Evolutionary conservation across 2,329 filamentous ascomycete species (phyloP), one percentile per base, ranked within the genome.

Genomic region (Calonectria hongkongensis): DNA sequence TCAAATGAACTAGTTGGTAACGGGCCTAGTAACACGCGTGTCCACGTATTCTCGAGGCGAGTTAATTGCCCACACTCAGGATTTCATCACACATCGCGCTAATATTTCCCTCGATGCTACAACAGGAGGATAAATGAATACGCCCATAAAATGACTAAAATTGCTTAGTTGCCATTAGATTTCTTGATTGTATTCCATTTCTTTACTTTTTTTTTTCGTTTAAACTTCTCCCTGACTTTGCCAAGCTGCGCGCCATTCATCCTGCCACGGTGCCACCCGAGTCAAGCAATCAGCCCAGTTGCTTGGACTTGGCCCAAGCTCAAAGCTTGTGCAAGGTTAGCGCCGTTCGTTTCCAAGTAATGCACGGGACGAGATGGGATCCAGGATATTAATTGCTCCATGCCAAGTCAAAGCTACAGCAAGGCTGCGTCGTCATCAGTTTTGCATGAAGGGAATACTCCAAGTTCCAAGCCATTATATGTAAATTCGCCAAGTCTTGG

Each of bases 361-460:
- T 81, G 0, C 80, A 89, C 36, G 75, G 87, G 0, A 79, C 0
- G 78, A 82, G 4, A 86, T 80, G 15, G 33, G 8, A 9, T 16
- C 54, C 69, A 73, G 13, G 28, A 12, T 15, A 78, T 80, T 48
- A 76, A 79, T 18, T 48, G 73, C 4, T 60, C 56, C 3, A 60
- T 80, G 3, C 66, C 28, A 0, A 47, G 16, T 68, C 72, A 1
- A 69, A 80, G 45, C 73, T 79, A 1, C 79, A 7, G 79, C 68
- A 47, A 79, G 21, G 75, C 81, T 87, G 86, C 75, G 79, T 93
- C 28, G 80, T 92, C 68, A 82, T 92, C 63, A 92, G 92, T 2
- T 78, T 87, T 90, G 0, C 90, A 90, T 13, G 84, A 90, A 90
- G 92, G 79, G 83, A 84, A 39, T 78, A 77, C 0, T 81, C 88